Conservation (phyloP, 495 filamentous ascomycete species). For the Chlorociboria aeruginascens region DNA sequence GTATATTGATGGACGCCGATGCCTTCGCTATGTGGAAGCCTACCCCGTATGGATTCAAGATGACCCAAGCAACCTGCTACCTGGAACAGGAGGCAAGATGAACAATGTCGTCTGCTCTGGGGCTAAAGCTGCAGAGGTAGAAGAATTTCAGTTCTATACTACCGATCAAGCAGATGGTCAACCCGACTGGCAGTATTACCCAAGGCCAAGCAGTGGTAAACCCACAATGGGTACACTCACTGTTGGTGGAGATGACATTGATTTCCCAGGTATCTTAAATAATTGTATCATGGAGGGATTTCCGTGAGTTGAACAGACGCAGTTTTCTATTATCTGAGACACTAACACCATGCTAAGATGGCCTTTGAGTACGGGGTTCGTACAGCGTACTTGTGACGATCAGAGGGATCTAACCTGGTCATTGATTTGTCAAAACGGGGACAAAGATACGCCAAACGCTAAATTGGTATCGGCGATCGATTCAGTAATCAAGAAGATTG, state of each 20-base stretch:
- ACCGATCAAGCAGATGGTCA: background rate
- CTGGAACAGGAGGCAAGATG: background rate
- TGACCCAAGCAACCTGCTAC: background rate
- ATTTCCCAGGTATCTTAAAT: background rate
- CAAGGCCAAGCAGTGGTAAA: background rate
- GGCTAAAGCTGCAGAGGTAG: slow-evolving; percentile 1
- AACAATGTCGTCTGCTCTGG: slow-evolving; percentile 7
- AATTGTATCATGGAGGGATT: background rate
- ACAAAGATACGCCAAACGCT: background rate
- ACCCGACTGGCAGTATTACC: background rate
- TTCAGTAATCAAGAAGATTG: slow-evolving; percentile 1
- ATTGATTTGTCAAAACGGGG: background rate
- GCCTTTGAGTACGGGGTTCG: background rate
- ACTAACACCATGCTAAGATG: background rate
- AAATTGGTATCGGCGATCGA: background rate
- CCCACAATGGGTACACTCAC: background rate
- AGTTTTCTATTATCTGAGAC: background rate
- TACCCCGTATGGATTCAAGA: background rate
- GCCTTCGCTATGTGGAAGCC: slow-evolving; percentile 2
- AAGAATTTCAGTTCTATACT: background rate
- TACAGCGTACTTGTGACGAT: slow-evolving; percentile 3
- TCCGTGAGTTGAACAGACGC: no score
- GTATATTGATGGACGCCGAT: slow-evolving; percentile 2
- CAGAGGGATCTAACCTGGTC: background rate
- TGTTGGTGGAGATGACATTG: slow-evolving; percentile 1